These are phyloP conservation scores for Hirschfeldia incana DNA, from an alignment of 345 rosid species.

Conservation along the genomic window DNA sequence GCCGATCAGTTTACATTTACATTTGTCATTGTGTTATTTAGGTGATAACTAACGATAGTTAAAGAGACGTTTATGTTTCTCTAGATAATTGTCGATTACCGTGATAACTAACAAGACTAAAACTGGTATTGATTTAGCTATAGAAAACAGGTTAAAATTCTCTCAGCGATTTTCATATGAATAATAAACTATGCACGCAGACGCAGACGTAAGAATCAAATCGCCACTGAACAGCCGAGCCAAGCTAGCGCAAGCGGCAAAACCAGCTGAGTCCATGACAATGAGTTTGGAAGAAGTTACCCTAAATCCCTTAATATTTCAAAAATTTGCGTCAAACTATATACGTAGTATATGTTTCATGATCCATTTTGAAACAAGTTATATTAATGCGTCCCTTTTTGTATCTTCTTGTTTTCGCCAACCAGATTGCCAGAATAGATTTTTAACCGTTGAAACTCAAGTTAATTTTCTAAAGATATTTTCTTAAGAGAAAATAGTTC, in stretches of 20 bases:
- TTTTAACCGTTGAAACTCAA: not conserved
- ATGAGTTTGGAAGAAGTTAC: not conserved
- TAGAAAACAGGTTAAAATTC: not conserved
- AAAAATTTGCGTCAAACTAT: not conserved
- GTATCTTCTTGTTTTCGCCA: not conserved
- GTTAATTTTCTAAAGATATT: not conserved
- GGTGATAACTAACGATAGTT: not conserved
- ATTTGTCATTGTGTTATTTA: not conserved
- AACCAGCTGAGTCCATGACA: not conserved
- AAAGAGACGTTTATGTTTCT: not conserved
- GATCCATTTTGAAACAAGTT: not conserved
- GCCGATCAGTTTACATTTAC: not conserved
- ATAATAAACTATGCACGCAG: not conserved
- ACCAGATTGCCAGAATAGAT: constrained; percentile 8
- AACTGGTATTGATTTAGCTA: not conserved
- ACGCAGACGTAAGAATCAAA: not conserved
- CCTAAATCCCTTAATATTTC: not conserved
- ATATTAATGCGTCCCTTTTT: not conserved
- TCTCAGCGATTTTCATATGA: not conserved
- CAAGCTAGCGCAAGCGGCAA: not conserved
- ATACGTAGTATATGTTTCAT: not conserved
- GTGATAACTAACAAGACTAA: not conserved
- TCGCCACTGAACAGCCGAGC: not conserved
- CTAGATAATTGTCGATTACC: not conserved
- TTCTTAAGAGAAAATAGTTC: not conserved